Evolutionary conservation across 2,329 filamentous ascomycete genomes (phyloP).

Genomic region (Colletotrichum sp.): DNA sequence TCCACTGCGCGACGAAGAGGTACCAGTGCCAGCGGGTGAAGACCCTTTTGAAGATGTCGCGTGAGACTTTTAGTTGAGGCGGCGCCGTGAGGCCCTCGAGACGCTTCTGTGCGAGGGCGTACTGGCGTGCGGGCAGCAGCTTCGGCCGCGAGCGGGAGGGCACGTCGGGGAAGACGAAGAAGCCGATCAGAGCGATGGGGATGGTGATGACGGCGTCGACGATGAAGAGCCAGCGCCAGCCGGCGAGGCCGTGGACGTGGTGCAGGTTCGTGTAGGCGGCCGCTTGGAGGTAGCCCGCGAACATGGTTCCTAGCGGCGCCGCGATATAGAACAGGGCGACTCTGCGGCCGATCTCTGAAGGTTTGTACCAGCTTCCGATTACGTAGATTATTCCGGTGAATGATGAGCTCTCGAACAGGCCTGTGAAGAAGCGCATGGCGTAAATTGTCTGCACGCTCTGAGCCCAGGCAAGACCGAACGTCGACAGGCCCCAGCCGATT

Average conservation of each 20-base stretch:
- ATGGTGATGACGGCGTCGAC: conserved; percentile 64
- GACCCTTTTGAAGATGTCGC: conserved; percentile 39
- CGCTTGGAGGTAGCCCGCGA: conserved; percentile 61
- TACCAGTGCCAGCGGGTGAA: conserved; percentile 44
- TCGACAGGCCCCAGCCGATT: conserved; percentile 34
- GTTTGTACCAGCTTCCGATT: conserved; percentile 48
- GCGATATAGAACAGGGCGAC: conserved; percentile 52
- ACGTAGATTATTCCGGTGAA: conserved; percentile 32
- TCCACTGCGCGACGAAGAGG: conserved; percentile 40
- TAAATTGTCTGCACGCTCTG: conserved; percentile 39
- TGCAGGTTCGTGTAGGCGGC: conserved; percentile 60
- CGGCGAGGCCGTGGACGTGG: conserved; percentile 50
- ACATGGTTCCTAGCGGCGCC: conserved; percentile 57
- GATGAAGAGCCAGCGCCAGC: conserved; percentile 61
- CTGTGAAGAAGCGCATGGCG: conserved; percentile 47
- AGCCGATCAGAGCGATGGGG: conserved; percentile 54
- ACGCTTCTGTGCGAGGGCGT: conserved; percentile 34
- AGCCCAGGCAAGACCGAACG: conserved; percentile 33
- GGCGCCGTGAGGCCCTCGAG: conserved; percentile 30
- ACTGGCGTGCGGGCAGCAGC: conserved; percentile 30
- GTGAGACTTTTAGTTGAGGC: conserved; percentile 33
- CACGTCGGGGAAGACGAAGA: conserved; percentile 35
- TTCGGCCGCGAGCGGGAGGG: conserved; percentile 34
- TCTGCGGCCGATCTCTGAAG: conserved; percentile 50
- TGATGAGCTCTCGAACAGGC: conserved; percentile 42